Base-by-base conservation (phyloP, 805 yeast species). In the Cyberlindnera meyerae region DNA sequence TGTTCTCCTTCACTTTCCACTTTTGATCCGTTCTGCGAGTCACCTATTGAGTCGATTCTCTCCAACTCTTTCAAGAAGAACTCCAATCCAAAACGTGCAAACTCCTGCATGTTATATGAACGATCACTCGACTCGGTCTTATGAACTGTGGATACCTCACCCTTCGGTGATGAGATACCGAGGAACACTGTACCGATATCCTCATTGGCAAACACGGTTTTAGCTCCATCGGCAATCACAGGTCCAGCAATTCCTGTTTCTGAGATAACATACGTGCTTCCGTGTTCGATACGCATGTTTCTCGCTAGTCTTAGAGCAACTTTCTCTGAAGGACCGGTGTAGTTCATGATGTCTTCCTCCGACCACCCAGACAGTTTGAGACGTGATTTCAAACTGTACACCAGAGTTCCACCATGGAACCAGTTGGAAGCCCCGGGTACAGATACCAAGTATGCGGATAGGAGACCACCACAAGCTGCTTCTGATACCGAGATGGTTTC, bases 181-280 rank as follows among this genome's bases (percentile, higher is more conserved):
- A 85, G 55, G 51, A 68, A 86, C 0, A 81, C 90, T 1, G 77
- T 72, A 4, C 95, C 95, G 2, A 77, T 68, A 26, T 63, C 65
- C 11, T 55, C 61, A 34, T 55, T 44, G 40, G 58, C 42, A 49
- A 58, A 56, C 33, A 51, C 35, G 3, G 38, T 8, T 8, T 60
- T 50, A 57, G 77, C 55, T 59, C 69, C 29, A 58, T 61, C 8
- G 11, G 37, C n/a, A 66, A 63, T 48, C 2, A 52, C 45, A 2
- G 94, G 93, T 2, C 95, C 95, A 0, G 96, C 95, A 66, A 82
- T 81, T 1, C 95, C 96, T 1, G 93, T 80, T 57, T 86, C 96
- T 1, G 89, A 79, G 14, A 86, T 65, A 4, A 85, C 87, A 59
- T 78, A 86, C 0, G 89, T 82, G 3, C 88, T 78, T 0, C 95